Base-by-base conservation (phyloP, 352 stramenopile species). In the Pythium phragmitis region DNA sequence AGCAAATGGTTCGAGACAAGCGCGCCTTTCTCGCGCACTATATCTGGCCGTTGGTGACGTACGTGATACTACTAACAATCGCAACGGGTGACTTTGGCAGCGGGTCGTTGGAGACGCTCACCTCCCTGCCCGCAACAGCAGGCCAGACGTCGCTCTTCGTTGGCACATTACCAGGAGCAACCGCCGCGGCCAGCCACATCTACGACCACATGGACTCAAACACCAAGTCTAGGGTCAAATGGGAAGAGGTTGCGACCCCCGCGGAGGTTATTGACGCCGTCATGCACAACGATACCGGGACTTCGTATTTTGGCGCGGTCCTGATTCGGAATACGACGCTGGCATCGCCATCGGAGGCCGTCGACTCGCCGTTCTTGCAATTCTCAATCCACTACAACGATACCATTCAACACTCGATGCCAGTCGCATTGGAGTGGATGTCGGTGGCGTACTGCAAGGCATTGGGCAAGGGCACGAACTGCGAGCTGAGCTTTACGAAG, bases 351-450 rank as follows among this genome's bases (percentile, higher is more conserved):
- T 50, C 36, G 21, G 48, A 8, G 0, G 5, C 12, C 16, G 7
- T 50, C 23, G 21, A 53, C 11, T 42, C 30, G 3, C 46, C 16
- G 6, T 11, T 68, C 6, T 47, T 78, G 7, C 59, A 76, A 13
- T 91, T 84, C 34, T 75, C 75, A 7, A 65, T 89, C 5, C 83
- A 76, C 48, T 92, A 92, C 68, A 92, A 92, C 64, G 65, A 87
- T 49, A 88, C 65, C 7, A 78, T 92, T 51, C 57, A 69, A 48
- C 70, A 63, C 7, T 86, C 83, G 4, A 68, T 92, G n/a, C 81
- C 83, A 0, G 83, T 91, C 21, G 73, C 74, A 19, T 33, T 92
- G 16, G 63, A 89, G 48, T 80, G 72, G 65, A 69, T 92, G n/a
- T 74, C 79, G 0, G 62, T 85, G 68, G 81, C 78, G 8, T 89